Evolutionary conservation across 768 basidiomycete species (phyloP), one percentile per base, ranked within the genome.

Genomic region (Termitomyces sp.): DNA sequence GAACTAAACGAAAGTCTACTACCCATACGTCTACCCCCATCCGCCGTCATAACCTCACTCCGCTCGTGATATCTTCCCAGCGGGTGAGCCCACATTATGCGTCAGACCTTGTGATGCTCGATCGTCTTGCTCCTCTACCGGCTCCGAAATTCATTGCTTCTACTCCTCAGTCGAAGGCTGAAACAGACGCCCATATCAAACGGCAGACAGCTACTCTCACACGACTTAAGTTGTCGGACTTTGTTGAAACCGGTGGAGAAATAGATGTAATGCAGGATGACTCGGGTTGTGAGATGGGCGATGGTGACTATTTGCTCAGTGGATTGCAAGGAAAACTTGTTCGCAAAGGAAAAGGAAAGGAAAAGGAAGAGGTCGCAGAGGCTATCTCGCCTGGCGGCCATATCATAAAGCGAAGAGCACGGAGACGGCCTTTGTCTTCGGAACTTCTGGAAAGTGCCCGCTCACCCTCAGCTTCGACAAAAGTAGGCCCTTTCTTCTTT

Each of bases 311-410:
- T 20, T 57, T 73, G 9, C 76, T 80, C 57, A 65, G 66, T 48
- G 66, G 62, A 35, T 70, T 65, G n/a, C 66, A 65, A 53, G 58
- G 60, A 49, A 67, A 69, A 57, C 52, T 62, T 48, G 57, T 7
- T 53, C 20, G 52, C 54, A 51, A 79, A 77, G 58, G 75, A 71
- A 52, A 80, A 77, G 60, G 76, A 72, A 82, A 73, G 52, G 65
- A 70, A 24, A 72, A 74, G 50, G 80, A 82, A 59, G 86, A 88
- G 65, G 83, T 87, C 32, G 83, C 76, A 3, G 87, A 85, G 60
- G 84, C 83, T 1, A 76, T 90, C 57, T 91, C 88, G 0, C 89
- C 89, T 2, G 87, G 87, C 13, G 89, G 88, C 0, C 89, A 90
- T 69, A 74, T 92, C 56, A 80, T 77, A 40, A 91, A 92, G 70